phyloP scores from a whole-genome alignment of 495 filamentous ascomycete species.

The Rostrohypoxylon terebratum region DNA sequence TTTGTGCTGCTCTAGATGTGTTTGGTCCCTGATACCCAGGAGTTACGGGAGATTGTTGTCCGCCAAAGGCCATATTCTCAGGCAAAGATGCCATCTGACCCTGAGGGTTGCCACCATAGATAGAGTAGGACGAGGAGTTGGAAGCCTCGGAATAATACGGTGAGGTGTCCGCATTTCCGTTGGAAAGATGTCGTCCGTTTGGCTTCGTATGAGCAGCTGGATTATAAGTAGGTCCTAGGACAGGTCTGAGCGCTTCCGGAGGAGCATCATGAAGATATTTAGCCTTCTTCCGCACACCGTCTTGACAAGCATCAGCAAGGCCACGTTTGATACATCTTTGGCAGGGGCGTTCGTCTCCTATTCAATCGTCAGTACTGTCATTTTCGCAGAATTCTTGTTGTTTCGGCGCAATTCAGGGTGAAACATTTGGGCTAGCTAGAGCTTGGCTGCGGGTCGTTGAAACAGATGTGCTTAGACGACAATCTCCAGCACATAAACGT shows the following conservation, averaged over 20 bases:
- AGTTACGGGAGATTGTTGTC: slow-evolving; percentile 76
- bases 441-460: slow-evolving; percentile 37
- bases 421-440: slow-evolving; percentile 18
- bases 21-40: slow-evolving; percentile 69
- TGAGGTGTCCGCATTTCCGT: slow-evolving; percentile 44
- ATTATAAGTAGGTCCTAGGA: slow-evolving; percentile 67
- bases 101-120: slow-evolving; percentile 53
- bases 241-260: slow-evolving; percentile 71
- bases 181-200: slow-evolving; percentile 50
- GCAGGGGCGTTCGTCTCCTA: slow-evolving; percentile 86
- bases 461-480: slow-evolving; percentile 38
- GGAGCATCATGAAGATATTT: slow-evolving; percentile 98
- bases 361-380: slow-evolving; percentile 34
- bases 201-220: slow-evolving; percentile 53
- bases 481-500: slow-evolving; percentile 32
- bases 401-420: slow-evolving; percentile 30
- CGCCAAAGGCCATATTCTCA: slow-evolving; percentile 65
- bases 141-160: slow-evolving; percentile 48
- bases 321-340: slow-evolving; percentile 93
- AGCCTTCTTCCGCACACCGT: slow-evolving; percentile 97
- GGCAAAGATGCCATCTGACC: slow-evolving; percentile 51
- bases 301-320: slow-evolving; percentile 88
- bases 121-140: slow-evolving; percentile 49
- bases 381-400: slow-evolving; percentile 6
- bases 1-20: slow-evolving; percentile 49